These are phyloP conservation scores for Hypoxylon sp. DNA, from an alignment of 2,329 filamentous ascomycete species.

Conservation along the genomic window DNA sequence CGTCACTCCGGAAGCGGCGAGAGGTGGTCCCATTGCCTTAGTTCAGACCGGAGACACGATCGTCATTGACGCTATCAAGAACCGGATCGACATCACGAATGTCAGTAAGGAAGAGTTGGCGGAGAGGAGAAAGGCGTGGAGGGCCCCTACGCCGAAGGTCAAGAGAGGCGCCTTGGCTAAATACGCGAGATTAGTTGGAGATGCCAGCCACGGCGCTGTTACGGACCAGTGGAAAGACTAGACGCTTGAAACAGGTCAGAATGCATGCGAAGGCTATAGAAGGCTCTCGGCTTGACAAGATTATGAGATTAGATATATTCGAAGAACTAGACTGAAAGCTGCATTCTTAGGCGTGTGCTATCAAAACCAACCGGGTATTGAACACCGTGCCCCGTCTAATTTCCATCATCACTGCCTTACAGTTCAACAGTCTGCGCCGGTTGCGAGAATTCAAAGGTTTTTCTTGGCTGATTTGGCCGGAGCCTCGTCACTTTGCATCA, in stretches of 20 bases:
- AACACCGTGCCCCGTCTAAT: not conserved
- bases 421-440: not conserved
- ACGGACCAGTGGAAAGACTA: constrained; percentile 72
- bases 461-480: constrained; percentile 28
- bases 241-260: not conserved
- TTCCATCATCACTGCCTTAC: not conserved
- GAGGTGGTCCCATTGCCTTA: constrained; percentile 87
- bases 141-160: constrained; percentile 75
- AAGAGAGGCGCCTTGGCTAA: constrained; percentile 89
- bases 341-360: not conserved
- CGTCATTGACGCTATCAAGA: constrained; percentile 85
- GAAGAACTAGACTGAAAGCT: not conserved
- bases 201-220: constrained; percentile 91
- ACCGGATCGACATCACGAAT: constrained; percentile 74
- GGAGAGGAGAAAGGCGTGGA: constrained; percentile 74
- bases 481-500: constrained; percentile 19
- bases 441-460: constrained; percentile 2
- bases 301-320: not conserved
- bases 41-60: constrained; percentile 84
- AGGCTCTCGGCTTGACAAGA: not conserved
- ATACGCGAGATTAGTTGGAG: constrained; percentile 87
- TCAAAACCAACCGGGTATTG: not conserved
- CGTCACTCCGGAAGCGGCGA: constrained; percentile 89
- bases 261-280: constrained; percentile 7
- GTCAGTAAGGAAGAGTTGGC: constrained; percentile 78